Base-by-base conservation (phyloP, 139 green algal species). In the Raphidocelis subcapitata region DNA sequence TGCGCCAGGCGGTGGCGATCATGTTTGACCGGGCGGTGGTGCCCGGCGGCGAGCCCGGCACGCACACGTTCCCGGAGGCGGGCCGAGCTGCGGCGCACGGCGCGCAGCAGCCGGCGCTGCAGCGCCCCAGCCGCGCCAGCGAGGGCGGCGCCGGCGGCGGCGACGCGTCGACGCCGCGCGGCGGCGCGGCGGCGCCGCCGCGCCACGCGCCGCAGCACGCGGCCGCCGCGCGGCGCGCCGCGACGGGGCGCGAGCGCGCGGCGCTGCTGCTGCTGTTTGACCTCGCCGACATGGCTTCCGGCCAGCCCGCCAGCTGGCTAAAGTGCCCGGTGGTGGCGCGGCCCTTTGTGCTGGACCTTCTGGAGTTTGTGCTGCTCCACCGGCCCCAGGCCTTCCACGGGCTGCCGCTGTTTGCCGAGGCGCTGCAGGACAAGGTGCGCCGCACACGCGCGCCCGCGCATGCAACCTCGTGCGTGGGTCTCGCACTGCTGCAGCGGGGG, bases 1-100 rank as follows among this genome's bases (percentile, higher is more conserved):
- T 95, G 18, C 80, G 91, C n/a, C 91, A 96, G 85, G 86, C 86
- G 3, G 88, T 96, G 20, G 88, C 90, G 0, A 73, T 96, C 16
- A 69, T 95, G 20, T 93, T 96, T 80, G 85, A 90, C 63, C 89
- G 92, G 66, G 76, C 65, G 3, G 64, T 69, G 3, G 29, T 35
- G 52, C 10, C 60, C 54, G 62, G 56, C 51, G n/a, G 62, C 44
- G 41, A 8, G 8, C 41, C 41, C 12, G 41, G 41, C 41, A 49
- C 41, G 8, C 12, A 8, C 41, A 49, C 41, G 8, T 49, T 49
- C 41, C 41, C 8, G 8, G 31, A 49, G 55, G 47, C 29, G 32
- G 8, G 14, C 23, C 12, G 56, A 63, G 55, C 28, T 32, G 14
- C 16, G 41, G 15, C 5, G 35, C 5, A 16, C 35, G 29, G 56